Conservation (phyloP, 768 basidiomycete species). For the Myochromella boudieri region DNA sequence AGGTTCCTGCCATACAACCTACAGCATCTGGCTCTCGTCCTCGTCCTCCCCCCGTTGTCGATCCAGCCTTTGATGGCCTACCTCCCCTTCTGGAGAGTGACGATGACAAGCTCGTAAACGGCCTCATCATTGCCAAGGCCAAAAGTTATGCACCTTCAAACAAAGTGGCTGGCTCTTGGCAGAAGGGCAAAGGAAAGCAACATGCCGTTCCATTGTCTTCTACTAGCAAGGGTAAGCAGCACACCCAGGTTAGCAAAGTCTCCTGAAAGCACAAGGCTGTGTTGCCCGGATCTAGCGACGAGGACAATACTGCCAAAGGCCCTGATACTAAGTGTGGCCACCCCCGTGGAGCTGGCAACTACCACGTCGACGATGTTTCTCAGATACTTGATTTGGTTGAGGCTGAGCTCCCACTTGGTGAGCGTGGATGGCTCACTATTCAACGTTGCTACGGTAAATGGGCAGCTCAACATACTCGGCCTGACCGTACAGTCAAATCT, state of each 20-base stretch:
- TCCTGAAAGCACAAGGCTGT: not conserved
- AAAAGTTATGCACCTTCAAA: not conserved
- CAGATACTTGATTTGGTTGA: too few relatives aligned
- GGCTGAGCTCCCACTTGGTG: conserved; percentile 19
- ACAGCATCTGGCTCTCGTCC: not conserved
- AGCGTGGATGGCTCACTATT: conserved; percentile 18
- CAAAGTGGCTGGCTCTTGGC: too few relatives aligned
- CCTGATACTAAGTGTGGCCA: too few relatives aligned
- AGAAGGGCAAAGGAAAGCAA: conserved; percentile 8
- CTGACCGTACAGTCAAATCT: too few relatives aligned
- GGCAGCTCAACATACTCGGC: conserved; percentile 13
- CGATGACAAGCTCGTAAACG: conserved; percentile 3
- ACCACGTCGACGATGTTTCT: too few relatives aligned
- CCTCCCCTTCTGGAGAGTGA: not conserved
- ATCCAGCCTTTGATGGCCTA: not conserved
- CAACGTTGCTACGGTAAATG: conserved; percentile 14
- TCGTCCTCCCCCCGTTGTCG: not conserved
- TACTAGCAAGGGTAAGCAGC: too few relatives aligned
- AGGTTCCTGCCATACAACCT: not conserved
- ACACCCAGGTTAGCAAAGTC: not conserved
- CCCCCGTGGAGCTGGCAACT: conserved; percentile 18
- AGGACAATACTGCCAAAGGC: conserved; percentile 8
- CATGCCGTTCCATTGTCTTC: not conserved
- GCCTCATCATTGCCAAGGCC: conserved; percentile 8
- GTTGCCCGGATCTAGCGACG: not conserved